phyloP scores from a whole-genome alignment of 2,329 filamentous ascomycete species.

The Biscogniauxia sp. region DNA sequence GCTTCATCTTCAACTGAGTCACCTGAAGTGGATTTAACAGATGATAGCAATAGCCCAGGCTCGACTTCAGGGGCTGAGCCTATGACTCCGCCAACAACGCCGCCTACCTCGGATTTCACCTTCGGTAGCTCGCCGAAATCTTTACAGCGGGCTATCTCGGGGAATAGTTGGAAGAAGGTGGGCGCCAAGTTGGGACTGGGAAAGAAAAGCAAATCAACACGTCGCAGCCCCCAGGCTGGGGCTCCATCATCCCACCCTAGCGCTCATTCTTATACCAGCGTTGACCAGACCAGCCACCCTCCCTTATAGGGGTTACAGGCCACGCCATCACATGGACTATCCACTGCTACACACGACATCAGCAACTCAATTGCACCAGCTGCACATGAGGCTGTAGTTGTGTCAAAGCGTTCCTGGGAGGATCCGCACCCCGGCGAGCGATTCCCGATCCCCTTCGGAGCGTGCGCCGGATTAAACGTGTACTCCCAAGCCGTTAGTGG shows the following conservation, averaged over 20 bases:
- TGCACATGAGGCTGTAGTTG: constrained; percentile 21
- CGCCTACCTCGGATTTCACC: constrained; percentile 59
- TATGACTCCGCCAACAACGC: constrained; percentile 73
- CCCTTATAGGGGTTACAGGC: constrained; percentile 59
- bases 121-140: constrained; percentile 52
- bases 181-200: constrained; percentile 59
- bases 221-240: constrained; percentile 42
- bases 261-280: constrained; percentile 29
- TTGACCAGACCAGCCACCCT: constrained; percentile 34
- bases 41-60: constrained; percentile 63
- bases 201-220: constrained; percentile 48
- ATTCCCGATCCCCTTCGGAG: constrained; percentile 32
- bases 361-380: constrained; percentile 21
- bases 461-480: constrained; percentile 22
- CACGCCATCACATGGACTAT: constrained; percentile 48
- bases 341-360: constrained; percentile 27
- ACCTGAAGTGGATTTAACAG: constrained; percentile 52
- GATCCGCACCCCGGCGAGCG: constrained; percentile 47
- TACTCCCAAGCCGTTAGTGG: constrained; percentile 24
- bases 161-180: constrained; percentile 64
- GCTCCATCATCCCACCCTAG: constrained; percentile 42
- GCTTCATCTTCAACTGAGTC: constrained; percentile 46
- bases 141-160: constrained; percentile 52
- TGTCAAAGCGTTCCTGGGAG: constrained; percentile 35
- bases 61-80: constrained; percentile 57